Conservation (phyloP, 345 rosid genomes). For the Pistacia vera region DNA sequence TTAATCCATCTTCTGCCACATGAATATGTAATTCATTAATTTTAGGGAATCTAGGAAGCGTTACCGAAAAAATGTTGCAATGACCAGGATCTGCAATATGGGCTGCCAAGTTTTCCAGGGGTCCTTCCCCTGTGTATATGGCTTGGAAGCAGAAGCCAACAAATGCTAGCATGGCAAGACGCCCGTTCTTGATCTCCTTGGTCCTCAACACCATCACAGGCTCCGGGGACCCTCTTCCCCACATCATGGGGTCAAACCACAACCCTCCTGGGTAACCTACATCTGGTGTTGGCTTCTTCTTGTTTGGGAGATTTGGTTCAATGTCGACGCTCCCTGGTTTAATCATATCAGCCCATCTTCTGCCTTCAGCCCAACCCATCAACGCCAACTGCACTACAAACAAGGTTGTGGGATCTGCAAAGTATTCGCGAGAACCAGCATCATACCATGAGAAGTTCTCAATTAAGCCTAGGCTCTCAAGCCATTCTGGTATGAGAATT, state of each 20-base stretch:
- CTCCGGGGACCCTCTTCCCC: slow-evolving; percentile 97
- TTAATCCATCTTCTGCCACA: not conserved
- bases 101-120: slow-evolving; percentile 73
- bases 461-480: slow-evolving; percentile 70
- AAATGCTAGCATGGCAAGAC: slow-evolving; percentile 92
- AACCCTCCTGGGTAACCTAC: slow-evolving; percentile 93
- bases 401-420: slow-evolving; percentile 74
- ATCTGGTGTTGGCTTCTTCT: slow-evolving; percentile 70
- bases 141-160: slow-evolving; percentile 92
- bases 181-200: slow-evolving; percentile 90
- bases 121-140: slow-evolving; percentile 67
- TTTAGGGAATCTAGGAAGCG: not conserved
- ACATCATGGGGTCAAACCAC: slow-evolving; percentile 87
- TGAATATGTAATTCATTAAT: not conserved
- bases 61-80: slow-evolving; percentile 86
- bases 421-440: slow-evolving; percentile 75
- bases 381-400: slow-evolving; percentile 69
- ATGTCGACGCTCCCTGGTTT: slow-evolving; percentile 85
- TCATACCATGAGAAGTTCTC: slow-evolving; percentile 86
- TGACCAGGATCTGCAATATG: slow-evolving; percentile 99
- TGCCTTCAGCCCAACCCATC: slow-evolving; percentile 94
- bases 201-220: slow-evolving; percentile 95
- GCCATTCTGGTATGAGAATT: slow-evolving; percentile 79
- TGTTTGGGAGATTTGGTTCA: slow-evolving; percentile 64
- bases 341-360: slow-evolving; percentile 90